Conservation (phyloP, 2,329 filamentous ascomycete species). For the Fusarium tricinctum region DNA sequence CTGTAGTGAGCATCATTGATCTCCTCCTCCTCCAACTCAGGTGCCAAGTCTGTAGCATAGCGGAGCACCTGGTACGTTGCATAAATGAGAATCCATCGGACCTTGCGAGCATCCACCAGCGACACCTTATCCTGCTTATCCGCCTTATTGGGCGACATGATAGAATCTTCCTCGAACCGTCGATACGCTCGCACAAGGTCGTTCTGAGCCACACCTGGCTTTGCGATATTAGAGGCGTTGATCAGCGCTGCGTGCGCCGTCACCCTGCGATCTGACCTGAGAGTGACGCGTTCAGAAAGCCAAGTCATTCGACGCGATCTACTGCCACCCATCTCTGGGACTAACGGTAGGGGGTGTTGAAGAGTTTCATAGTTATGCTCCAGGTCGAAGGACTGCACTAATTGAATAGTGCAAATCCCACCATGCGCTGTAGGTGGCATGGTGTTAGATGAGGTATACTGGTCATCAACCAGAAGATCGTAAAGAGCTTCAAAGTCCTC, state of each 20-base stretch:
- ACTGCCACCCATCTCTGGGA: constrained; percentile 65
- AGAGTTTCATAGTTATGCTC: constrained; percentile 71
- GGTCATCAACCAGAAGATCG: constrained; percentile 76
- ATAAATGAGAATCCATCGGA: constrained; percentile 84
- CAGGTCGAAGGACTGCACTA: constrained; percentile 75
- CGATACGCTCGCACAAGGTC: constrained; percentile 77
- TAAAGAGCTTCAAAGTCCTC: constrained; percentile 80
- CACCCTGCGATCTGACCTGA: constrained; percentile 63
- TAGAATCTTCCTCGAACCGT: constrained; percentile 74
- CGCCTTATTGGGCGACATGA: constrained; percentile 63
- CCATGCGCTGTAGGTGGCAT: constrained; percentile 70
- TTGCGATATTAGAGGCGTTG: constrained; percentile 63
- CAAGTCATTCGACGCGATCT: constrained; percentile 57
- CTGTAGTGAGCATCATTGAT: constrained; percentile 70
- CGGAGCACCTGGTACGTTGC: constrained; percentile 79
- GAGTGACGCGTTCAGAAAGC: constrained; percentile 58
- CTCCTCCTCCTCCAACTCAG: constrained; percentile 72
- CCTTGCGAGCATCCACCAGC: constrained; percentile 77
- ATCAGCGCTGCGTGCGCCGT: constrained; percentile 67
- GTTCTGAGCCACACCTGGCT: constrained; percentile 59
- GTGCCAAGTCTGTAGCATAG: constrained; percentile 71
- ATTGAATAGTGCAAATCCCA: constrained; percentile 78
- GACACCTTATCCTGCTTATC: constrained; percentile 68
- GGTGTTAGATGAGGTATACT: constrained; percentile 63
- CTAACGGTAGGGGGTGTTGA: constrained; percentile 74